Evolutionary conservation across 2,329 filamentous ascomycete genomes (phyloP).

Genomic region (Colletotrichum scovillei): DNA sequence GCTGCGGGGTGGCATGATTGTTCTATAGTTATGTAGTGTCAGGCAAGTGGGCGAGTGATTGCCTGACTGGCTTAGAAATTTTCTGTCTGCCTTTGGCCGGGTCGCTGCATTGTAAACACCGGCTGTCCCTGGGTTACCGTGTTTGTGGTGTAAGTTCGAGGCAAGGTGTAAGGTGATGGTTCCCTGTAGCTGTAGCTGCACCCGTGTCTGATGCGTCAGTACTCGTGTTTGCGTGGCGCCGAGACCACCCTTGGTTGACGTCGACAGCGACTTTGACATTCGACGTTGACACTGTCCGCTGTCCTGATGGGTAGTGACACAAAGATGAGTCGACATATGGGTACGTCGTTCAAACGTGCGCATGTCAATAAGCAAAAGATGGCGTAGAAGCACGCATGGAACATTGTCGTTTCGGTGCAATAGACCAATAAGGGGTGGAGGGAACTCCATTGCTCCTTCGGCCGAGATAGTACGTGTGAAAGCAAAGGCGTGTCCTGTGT

Average conservation of each 20-base stretch:
- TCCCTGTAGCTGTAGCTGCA: neutral
- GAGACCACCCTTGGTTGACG: neutral
- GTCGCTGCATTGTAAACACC: neutral
- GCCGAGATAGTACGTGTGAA: neutral
- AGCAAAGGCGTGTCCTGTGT: slow-evolving; percentile 1
- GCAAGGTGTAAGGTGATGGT: neutral
- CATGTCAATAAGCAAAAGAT: slow-evolving; percentile 19
- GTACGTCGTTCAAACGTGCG: slow-evolving; percentile 17
- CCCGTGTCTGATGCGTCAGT: neutral
- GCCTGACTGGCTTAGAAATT: slow-evolving; percentile 1
- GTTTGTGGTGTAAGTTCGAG: neutral
- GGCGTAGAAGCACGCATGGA: slow-evolving; percentile 7
- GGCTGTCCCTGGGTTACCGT: neutral
- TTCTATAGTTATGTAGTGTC: slow-evolving; percentile 5
- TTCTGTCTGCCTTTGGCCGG: neutral
- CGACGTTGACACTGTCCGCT: slow-evolving; percentile 7
- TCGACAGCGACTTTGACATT: slow-evolving; percentile 11
- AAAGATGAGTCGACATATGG: slow-evolving; percentile 20
- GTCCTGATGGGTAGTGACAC: slow-evolving; percentile 9
- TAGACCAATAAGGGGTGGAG: neutral
- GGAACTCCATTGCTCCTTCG: neutral
- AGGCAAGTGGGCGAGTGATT: slow-evolving; percentile 4
- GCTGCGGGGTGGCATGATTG: slow-evolving; percentile 30
- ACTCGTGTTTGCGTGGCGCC: neutral
- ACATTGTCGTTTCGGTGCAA: slow-evolving; percentile 6